These are phyloP conservation scores for Phytophthora pini DNA, from an alignment of 352 stramenopile genomes.

Conservation along the genomic window DNA sequence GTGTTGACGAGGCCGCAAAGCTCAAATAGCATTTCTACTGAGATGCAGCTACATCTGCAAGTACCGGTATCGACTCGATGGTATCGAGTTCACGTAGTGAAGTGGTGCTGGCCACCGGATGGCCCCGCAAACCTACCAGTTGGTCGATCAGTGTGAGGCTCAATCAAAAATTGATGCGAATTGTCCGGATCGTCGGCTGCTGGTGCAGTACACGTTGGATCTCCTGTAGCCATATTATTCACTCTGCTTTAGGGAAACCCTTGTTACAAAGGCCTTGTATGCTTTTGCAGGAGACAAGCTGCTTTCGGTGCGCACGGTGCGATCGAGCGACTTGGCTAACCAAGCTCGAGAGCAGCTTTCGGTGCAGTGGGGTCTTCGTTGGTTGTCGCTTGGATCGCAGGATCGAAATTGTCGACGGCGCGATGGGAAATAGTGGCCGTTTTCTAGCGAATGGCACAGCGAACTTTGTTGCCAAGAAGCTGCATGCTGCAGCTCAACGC, in stretches of 20 bases:
- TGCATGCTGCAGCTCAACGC: constrained; percentile 10
- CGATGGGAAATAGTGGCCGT: constrained; percentile 26
- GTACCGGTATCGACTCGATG: too few species aligned
- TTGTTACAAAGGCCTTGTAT: constrained; percentile 1
- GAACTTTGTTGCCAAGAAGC: constrained; percentile 6
- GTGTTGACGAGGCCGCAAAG: background rate
- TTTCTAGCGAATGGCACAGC: constrained; percentile 14
- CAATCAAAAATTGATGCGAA: background rate
- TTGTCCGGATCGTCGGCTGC: background rate
- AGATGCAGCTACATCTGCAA: too few species aligned
- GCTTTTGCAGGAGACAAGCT: constrained; percentile 12
- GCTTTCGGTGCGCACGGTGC: constrained; percentile 21
- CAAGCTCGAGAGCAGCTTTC: constrained; percentile 12
- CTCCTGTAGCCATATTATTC: constrained; percentile 15
- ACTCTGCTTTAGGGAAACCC: constrained; percentile 17
- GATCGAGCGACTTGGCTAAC: constrained; percentile 10
- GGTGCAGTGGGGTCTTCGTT: constrained; percentile 16
- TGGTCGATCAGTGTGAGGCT: constrained; percentile 10
- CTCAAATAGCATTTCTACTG: background rate
- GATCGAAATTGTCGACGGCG: constrained; percentile 23
- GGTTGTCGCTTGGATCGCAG: constrained; percentile 23
- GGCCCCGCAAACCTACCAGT: constrained; percentile 16
- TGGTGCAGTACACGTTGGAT: background rate
- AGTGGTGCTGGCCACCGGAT: constrained; percentile 16
- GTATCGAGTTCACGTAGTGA: too few species aligned